These are phyloP conservation scores for Platanthera zijinensis DNA, from an alignment of 106 monocot genomes.

Conservation along the genomic window DNA sequence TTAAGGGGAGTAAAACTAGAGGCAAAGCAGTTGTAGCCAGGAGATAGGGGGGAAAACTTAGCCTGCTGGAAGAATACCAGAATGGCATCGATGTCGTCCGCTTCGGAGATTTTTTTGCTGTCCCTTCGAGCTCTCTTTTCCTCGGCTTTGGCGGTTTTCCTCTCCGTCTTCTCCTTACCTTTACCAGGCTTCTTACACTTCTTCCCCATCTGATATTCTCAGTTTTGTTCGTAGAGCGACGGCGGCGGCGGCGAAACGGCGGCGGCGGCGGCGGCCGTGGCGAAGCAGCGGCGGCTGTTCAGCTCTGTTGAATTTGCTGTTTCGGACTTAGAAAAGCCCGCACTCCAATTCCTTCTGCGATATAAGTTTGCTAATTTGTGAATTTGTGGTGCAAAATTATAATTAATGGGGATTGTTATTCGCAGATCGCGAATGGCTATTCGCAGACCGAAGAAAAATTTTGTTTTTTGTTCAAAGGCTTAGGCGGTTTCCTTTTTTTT, in stretches of 20 bases:
- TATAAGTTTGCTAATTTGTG: no score
- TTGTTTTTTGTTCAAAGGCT: no score
- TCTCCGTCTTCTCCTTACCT: constrained; percentile 99
- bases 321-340: no score
- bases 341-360: no score
- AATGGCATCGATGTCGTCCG: constrained; percentile 96
- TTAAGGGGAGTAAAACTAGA: neutral
- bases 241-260: neutral
- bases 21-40: neutral
- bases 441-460: no score
- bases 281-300: no score
- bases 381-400: no score
- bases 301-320: no score
- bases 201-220: constrained; percentile 59
- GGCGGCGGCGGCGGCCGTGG: no score
- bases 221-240: neutral
- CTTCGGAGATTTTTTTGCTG: constrained; percentile 75
- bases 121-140: constrained; percentile 84
- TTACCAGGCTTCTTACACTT: constrained; percentile 89
- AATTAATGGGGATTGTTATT: no score
- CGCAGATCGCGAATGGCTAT: no score
- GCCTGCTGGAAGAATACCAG: constrained; percentile 36
- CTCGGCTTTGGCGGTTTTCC: constrained; percentile 89
- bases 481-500: no score
- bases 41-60: neutral